Evolutionary conservation across 2,329 filamentous ascomycete genomes (phyloP).

Genomic region (Ophiostoma tasmaniense): DNA sequence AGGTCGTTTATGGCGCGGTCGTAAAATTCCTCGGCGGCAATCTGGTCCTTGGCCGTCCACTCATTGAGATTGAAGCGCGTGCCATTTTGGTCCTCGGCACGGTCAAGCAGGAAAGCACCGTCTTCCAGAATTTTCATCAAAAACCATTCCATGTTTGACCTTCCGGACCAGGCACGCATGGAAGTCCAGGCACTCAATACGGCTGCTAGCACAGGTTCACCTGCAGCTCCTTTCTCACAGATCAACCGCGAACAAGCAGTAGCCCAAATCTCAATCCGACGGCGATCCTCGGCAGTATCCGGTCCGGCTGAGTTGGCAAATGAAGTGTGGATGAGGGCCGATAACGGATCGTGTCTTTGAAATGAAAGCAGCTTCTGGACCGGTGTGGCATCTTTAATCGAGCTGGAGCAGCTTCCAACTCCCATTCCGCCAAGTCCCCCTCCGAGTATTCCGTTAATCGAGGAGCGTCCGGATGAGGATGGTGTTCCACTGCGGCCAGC

Average conservation of each 20-base stretch:
- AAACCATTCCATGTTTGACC: conserved; percentile 83
- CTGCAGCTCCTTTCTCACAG: conserved; percentile 63
- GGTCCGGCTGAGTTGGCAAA: conserved; percentile 80
- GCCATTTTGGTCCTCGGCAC: conserved; percentile 68
- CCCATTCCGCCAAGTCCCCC: neutral
- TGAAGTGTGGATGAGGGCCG: conserved; percentile 76
- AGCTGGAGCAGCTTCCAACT: neutral
- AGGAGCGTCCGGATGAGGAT: conserved; percentile 20
- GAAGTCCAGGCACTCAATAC: conserved; percentile 81
- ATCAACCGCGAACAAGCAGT: conserved; percentile 78
- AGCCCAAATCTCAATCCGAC: conserved; percentile 80
- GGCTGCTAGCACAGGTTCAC: conserved; percentile 72
- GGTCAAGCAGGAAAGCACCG: conserved; percentile 82
- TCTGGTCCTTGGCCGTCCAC: conserved; percentile 70
- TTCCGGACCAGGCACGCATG: conserved; percentile 83
- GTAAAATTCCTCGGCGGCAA: conserved; percentile 82
- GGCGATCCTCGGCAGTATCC: conserved; percentile 70
- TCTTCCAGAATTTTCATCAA: conserved; percentile 91
- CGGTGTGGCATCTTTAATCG: conserved; percentile 31
- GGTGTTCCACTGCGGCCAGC: conserved; percentile 28
- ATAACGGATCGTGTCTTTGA: conserved; percentile 78
- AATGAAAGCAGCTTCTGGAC: conserved; percentile 82
- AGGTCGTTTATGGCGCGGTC: conserved; percentile 69
- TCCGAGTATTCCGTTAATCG: conserved; percentile 3
- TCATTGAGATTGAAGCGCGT: conserved; percentile 62